Evolutionary conservation across 2,329 filamentous ascomycete genomes (phyloP).

Genomic region (Furcasterigmium furcatum): DNA sequence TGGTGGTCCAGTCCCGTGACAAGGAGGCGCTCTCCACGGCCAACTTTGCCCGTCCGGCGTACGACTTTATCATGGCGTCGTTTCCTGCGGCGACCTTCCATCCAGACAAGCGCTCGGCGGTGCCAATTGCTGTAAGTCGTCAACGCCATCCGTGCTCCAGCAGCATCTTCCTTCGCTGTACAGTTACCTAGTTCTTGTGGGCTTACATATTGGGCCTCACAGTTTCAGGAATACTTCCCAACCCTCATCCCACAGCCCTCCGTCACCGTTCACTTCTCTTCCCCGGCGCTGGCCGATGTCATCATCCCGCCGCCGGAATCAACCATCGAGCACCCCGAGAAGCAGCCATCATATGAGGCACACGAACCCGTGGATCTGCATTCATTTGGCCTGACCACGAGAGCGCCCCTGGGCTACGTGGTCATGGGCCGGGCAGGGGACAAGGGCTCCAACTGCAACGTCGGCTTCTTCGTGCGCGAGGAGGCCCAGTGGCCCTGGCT

Average conservation of each 20-base stretch:
- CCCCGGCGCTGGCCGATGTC: too few relatives aligned
- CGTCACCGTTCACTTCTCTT: too few relatives aligned
- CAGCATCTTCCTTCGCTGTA: too few relatives aligned
- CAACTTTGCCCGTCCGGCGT: conserved; percentile 19
- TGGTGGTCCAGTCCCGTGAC: conserved; percentile 34
- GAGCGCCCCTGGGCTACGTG: not conserved
- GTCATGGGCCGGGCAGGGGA: conserved; percentile 1
- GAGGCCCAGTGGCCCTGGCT: conserved; percentile 4
- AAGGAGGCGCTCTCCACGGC: conserved; percentile 29
- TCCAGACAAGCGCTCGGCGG: too few relatives aligned
- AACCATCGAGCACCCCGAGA: not conserved
- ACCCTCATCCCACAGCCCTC: too few relatives aligned
- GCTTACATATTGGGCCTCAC: not conserved
- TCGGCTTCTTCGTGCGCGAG: conserved; percentile 2
- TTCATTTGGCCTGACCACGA: not conserved
- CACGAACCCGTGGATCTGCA: not conserved
- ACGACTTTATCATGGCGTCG: conserved; percentile 35
- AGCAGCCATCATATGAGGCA: not conserved
- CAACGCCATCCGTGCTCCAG: not conserved
- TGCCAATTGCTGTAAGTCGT: not conserved
- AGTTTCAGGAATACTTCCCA: not conserved
- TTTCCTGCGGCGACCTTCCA: conserved; percentile 39
- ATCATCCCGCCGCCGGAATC: too few relatives aligned
- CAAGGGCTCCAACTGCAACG: conserved; percentile 4
- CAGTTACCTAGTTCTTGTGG: too few relatives aligned